Evolutionary conservation across 768 basidiomycete species (phyloP), one percentile per base, ranked within the genome.

Genomic region (Boletus reticulatus): DNA sequence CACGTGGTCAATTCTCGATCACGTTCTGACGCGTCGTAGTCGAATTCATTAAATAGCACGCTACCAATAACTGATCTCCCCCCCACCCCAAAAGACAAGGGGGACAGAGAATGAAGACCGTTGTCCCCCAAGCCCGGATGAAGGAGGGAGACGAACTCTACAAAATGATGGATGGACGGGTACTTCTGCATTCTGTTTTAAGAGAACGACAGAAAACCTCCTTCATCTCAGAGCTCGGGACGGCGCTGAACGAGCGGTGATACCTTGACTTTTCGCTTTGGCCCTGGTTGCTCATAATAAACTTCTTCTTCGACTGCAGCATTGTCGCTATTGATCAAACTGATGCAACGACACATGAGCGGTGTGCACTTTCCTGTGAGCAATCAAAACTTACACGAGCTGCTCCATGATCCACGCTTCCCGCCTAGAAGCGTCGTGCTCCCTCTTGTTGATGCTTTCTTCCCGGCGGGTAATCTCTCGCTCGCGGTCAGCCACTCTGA

Each of bases 161-260:
- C 78, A 84, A 76, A 78, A 72, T 77, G 69, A 65, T 76, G 75
- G 65, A 71, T 62, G 60, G 61, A 64, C 55, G 31, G 53, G 51
- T 48, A 59, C 57, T 55, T 61, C 60, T 57, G 56, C 34, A 57
- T 60, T 64, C 58, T 63, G 63, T 65, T 63, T 62, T 63, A 69
- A 63, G 62, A 66, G 64, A 62, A 66, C 71, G 74, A 76, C 56
- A 58, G 55, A 73, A 74, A 69, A 72, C 72, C 90, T 84, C 89
- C 90, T 88, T 92, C 90, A 89, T 90, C 90, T 91, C 87, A 92
- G 81, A 91, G 86, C 87, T 90, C 88, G 77, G 89, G 87, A 81
- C 87, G 89, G 83, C 88, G 88, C 79, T 83, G 83, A 78, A 67
- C 57, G 78, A 87, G 84, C 77, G 87, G 83, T 74, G 89, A 83